Evolutionary conservation across 73 alveolate species (phyloP), one percentile per base, ranked within the genome.

Genomic region (Symbiodinium pilosum): DNA sequence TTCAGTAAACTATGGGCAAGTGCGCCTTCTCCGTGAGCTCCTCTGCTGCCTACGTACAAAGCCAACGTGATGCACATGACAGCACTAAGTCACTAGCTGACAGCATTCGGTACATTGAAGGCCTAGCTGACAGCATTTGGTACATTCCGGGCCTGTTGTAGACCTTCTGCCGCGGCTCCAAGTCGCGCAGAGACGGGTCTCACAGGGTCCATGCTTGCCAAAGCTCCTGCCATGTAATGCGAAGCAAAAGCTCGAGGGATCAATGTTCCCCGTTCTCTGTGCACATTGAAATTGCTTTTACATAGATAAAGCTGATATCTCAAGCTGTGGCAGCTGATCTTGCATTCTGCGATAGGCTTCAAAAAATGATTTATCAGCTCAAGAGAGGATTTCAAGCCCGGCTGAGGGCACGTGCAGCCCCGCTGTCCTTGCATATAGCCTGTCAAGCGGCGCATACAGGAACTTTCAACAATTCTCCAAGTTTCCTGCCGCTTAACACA

Each of bases 91-190:
- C 44, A 24, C 51, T 14, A 24, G 54, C 32, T 18, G 43, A 36
- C 47, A 20, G 24, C 51, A 18, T 12, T 83, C 42, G 34, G 68
- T 38, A 38, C 51, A 42, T 32, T 28, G 30, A 43, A 75, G 32
- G 39, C 0, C 34, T n/a, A 30, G 28, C 34, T 51, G 21, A 36
- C 32, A 30, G 16, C 44, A 2, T 75, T 24, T 43, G n/a, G n/a
- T 24, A n/a, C n/a, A n/a, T 83, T 20, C 16, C 20, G 18, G 68
- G 87, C 97, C 97, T 91, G 83, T 38, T 69, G 87, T 30, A 91
- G 77, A 36, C 97, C 97, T 40, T 91, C 97, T 7, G 97, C 97
- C n/a, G 88, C 97, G 5, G 87, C 56, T 8, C 97, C 97, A 87
- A 91, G 41, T 26, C 97, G 87, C 44, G 89, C 97, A 44, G 88